A percentile compares a stretch with the other conserved stretches of the same genome.
Evolutionary conservation across 345 rosid genomes (phyloP).

Genomic region (Carallia brachiata): DNA sequence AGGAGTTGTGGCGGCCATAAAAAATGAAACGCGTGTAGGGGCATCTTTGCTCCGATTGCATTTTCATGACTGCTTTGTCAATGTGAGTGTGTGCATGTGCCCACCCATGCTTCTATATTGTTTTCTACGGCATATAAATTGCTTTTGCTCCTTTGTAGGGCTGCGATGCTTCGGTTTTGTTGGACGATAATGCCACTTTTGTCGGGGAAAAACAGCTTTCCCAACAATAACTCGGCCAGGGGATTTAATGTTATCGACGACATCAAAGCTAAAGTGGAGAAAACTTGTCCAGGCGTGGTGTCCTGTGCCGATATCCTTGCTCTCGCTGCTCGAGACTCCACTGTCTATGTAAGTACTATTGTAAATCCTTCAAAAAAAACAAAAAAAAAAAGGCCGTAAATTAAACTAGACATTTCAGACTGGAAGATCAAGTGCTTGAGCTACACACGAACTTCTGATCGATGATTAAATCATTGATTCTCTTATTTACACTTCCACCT

Average conservation of each 20-base stretch:
- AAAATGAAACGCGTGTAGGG: conserved; percentile 30
- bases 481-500: neutral
- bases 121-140: neutral
- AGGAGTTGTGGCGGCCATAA: conserved; percentile 24
- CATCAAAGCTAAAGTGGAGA: conserved; percentile 22
- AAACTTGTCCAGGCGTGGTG: conserved; percentile 22
- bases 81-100: conserved; percentile 17
- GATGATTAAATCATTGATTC: neutral
- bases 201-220: neutral
- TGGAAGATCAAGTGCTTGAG: no score
- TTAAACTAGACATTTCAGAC: neutral
- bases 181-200: neutral
- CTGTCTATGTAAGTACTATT: conserved; percentile 8
- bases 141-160: neutral
- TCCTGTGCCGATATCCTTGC: conserved; percentile 33
- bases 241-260: conserved; percentile 24
- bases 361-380: no score
- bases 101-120: no score
- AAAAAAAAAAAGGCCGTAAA: neutral
- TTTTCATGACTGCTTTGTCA: conserved; percentile 54
- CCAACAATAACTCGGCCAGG: conserved; percentile 4
- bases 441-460: no score
- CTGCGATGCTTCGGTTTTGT: neutral
- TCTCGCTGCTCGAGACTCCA: conserved; percentile 21
- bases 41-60: conserved; percentile 45